These are phyloP conservation scores for Inosperma sp. DNA, from an alignment of 768 basidiomycete species.

Conservation along the genomic window DNA sequence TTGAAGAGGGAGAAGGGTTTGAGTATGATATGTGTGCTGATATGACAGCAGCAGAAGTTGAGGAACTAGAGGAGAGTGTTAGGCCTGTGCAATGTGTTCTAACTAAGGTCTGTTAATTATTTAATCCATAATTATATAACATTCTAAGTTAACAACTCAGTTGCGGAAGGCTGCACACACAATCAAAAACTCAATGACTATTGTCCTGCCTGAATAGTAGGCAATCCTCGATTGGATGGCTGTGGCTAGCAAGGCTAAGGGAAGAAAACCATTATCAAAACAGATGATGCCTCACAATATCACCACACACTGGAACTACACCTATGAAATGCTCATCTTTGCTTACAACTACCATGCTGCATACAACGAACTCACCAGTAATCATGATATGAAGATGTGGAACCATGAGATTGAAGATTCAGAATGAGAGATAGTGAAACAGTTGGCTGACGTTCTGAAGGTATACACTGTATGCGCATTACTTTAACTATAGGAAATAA, in stretches of 20 bases:
- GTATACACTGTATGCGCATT: constrained; percentile 19
- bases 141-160: constrained; percentile 10
- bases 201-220: constrained; percentile 20
- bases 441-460: constrained; percentile 30
- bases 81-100: constrained; percentile 26
- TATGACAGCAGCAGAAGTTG: constrained; percentile 15
- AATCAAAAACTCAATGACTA: constrained; percentile 21
- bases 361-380: constrained; percentile 23
- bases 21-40: constrained; percentile 12
- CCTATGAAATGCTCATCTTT: constrained; percentile 34
- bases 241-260: background rate
- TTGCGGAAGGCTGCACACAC: constrained; percentile 18
- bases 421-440: constrained; percentile 32
- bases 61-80: constrained; percentile 16
- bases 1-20: constrained; percentile 16
- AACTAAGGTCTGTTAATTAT: constrained; percentile 25
- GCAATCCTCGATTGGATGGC: constrained; percentile 12
- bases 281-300: constrained; percentile 36
- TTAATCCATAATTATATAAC: background rate
- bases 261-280: constrained; percentile 3
- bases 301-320: constrained; percentile 36
- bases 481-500: background rate
- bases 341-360: constrained; percentile 26
- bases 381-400: constrained; percentile 18
- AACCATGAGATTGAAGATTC: constrained; percentile 20